phyloP scores from a whole-genome alignment of 768 basidiomycete species.

The Pisolithus albus region DNA sequence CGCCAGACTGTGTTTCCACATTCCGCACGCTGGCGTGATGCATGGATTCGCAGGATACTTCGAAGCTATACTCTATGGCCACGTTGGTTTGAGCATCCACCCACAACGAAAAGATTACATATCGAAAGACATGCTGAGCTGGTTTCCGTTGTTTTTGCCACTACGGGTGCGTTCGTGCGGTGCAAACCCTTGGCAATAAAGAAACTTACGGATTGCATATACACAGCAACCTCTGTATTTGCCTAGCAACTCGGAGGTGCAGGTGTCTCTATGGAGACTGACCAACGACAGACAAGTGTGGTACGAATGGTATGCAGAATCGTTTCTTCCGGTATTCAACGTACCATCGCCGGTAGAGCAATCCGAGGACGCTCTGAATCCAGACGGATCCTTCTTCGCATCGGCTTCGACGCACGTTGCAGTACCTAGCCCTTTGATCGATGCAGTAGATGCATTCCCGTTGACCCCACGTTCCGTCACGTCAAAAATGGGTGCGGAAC shows the following conservation, averaged over 20 bases:
- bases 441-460: conserved; percentile 47
- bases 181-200: neutral
- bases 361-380: conserved; percentile 10
- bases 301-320: conserved; percentile 99
- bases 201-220: conserved; percentile 1
- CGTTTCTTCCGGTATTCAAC: conserved; percentile 66
- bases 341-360: conserved; percentile 18
- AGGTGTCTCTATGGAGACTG: conserved; percentile 90
- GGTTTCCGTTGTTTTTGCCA: conserved; percentile 98
- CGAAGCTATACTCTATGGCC: conserved; percentile 88
- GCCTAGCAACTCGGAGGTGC: conserved; percentile 85
- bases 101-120: conserved; percentile 79
- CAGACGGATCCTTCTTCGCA: conserved; percentile 19
- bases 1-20: conserved; percentile 79
- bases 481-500: conserved; percentile 6
- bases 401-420: conserved; percentile 24
- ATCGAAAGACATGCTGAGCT: conserved; percentile 96
- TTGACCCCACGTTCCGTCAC: conserved; percentile 9
- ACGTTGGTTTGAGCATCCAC: conserved; percentile 88
- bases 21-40: conserved; percentile 88
- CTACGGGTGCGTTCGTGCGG: conserved; percentile 54
- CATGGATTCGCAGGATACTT: conserved; percentile 98
- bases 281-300: conserved; percentile 87
- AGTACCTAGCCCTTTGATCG: conserved; percentile 66
- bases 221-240: conserved; percentile 86